Evolutionary conservation across 129 eudicot species (phyloP), one percentile per base, ranked within the genome.

Genomic region (Escallonia rubra): DNA sequence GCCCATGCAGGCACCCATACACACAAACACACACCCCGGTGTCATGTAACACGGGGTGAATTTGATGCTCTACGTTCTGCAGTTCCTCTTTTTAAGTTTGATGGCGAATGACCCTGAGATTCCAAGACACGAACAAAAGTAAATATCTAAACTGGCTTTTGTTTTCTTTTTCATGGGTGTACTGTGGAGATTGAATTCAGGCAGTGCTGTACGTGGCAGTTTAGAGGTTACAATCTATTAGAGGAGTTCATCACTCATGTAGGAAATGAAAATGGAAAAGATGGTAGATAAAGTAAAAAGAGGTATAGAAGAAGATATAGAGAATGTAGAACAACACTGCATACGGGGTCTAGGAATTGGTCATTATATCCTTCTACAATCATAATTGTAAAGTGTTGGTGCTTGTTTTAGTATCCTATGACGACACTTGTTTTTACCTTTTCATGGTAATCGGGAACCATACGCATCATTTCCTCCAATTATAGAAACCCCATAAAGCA

Each of bases 361-460:
- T 63, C 61, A 69, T 63, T 56, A 75, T 67, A 43, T 49, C 62
- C 41, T 57, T 8, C 67, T 39, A 11, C 61, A 54, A 15, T 53
- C 7, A 6, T 66, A 50, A 34, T 51, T 49, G 61, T 41, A 51
- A 43, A 40, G 41, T 57, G 13, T 54, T 59, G 70, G 58, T 76
- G 16, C 72, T 58, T 49, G 63, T 76, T 52, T 64, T 65, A 71
- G 48, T 69, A 69, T 65, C 48, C 70, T 63, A 46, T 57, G 60
- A 63, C 12, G 23, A 12, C 43, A 4, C 7, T 6, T 34, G 7
- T 57, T 46, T 15, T 10, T 67, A 2, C 51, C 43, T 54, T 44
- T 57, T 15, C 13, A 10, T 68, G 12, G 55, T n/a, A 55, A 16
- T 41, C 46, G 13, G 38, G 43, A 51, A 50, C 44, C 58, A 48